Percentiles rank a stretch among this genome's conserved stretches.
Evolutionary conservation across 73 alveolate species (phyloP).

Genomic region (Paramecium pentaurelia): DNA sequence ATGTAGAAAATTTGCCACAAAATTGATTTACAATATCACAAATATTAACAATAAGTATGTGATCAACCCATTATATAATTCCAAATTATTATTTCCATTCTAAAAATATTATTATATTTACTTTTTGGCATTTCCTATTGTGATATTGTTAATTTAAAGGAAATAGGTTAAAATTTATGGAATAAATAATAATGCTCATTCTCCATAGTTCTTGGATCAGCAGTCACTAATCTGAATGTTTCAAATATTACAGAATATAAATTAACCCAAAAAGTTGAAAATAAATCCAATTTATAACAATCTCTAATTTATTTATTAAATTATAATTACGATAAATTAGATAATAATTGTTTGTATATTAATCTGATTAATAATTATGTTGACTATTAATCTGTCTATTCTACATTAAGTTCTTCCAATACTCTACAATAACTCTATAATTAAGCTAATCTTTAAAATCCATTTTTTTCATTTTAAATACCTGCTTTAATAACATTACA

Average conservation of each 20-base stretch:
- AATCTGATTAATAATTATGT: conserved; percentile 13
- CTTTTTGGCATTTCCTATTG: conserved; percentile 19
- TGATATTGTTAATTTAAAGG: not conserved
- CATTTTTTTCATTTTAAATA: not conserved
- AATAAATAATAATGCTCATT: not conserved
- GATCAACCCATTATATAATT: conserved; percentile 13
- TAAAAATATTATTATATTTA: not conserved
- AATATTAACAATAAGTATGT: not conserved
- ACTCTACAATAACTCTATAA: not conserved
- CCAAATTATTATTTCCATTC: conserved; percentile 41
- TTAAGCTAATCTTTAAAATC: not conserved
- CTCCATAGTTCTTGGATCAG: not conserved
- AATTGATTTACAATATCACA: not conserved
- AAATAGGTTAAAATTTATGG: not conserved
- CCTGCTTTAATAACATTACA: not conserved
- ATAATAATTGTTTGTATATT: not conserved
- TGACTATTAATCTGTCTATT: not conserved
- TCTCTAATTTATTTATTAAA: not conserved
- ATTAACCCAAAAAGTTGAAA: not conserved
- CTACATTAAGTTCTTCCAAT: not conserved
- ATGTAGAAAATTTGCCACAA: not conserved
- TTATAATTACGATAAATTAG: not conserved
- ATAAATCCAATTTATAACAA: not conserved
- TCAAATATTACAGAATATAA: conserved; percentile 16
- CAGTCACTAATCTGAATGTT: not conserved